A percentile compares a stretch with the other conserved stretches of the same genome.
These are phyloP conservation scores for Hagleromyces aurorensis DNA, from an alignment of 805 yeast species.

Conservation along the genomic window DNA sequence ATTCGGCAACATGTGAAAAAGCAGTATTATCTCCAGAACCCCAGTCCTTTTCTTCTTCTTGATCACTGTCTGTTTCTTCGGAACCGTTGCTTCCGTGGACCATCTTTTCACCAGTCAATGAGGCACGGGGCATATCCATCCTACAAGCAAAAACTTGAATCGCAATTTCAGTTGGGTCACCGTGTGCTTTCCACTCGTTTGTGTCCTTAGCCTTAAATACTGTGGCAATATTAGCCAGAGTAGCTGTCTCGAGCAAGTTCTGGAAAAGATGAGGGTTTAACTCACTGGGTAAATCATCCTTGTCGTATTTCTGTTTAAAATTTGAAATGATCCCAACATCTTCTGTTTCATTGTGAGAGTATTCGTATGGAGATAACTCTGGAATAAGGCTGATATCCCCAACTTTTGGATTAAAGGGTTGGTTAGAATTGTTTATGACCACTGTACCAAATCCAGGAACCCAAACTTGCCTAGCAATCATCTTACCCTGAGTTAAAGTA, in stretches of 20 bases:
- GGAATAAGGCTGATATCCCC: slow-evolving; percentile 78
- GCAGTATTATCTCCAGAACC: slow-evolving; percentile 50
- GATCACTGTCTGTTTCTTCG: slow-evolving; percentile 21
- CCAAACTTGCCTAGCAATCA: slow-evolving; percentile 84
- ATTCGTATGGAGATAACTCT: slow-evolving; percentile 45
- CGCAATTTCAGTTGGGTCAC: slow-evolving; percentile 88
- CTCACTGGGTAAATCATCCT: slow-evolving; percentile 10
- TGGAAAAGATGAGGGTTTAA: slow-evolving; percentile 27
- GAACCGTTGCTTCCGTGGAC: slow-evolving; percentile 1
- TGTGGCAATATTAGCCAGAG: slow-evolving; percentile 73
- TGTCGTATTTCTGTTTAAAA: slow-evolving; percentile 17
- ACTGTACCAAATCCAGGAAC: slow-evolving; percentile 66
- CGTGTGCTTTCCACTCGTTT: slow-evolving; percentile 64
- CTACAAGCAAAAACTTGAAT: slow-evolving; percentile 70
- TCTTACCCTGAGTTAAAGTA: slow-evolving; percentile 81
- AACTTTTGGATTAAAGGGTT: slow-evolving; percentile 89
- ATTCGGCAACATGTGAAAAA: slow-evolving; percentile 53
- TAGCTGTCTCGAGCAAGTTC: slow-evolving; percentile 56
- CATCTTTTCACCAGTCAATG: slow-evolving; percentile 32
- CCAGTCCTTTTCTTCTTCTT: slow-evolving; percentile 24
- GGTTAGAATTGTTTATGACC: slow-evolving; percentile 54
- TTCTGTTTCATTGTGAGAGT: slow-evolving; percentile 23
- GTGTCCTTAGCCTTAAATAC: slow-evolving; percentile 43
- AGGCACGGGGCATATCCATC: slow-evolving; percentile 41
- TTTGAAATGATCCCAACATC: slow-evolving; percentile 25